Conservation (phyloP, 495 filamentous ascomycete species). For the Podospora pseudopauciseta region DNA sequence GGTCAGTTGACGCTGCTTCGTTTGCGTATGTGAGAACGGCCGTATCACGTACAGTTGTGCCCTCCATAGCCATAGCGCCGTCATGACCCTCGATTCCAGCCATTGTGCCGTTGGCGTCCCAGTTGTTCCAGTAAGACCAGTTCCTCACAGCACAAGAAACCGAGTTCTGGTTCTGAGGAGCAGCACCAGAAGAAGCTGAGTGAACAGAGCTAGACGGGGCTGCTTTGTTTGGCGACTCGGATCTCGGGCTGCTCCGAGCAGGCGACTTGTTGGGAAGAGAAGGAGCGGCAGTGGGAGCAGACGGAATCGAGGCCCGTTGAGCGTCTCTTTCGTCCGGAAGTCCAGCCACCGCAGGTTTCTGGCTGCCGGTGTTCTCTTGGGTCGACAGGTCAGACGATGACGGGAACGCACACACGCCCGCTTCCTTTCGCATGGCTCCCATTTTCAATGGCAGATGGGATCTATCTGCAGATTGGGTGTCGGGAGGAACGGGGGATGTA, state of each 20-base stretch:
- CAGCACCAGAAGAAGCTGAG: background rate
- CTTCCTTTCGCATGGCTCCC: background rate
- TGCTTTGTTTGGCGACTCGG: background rate
- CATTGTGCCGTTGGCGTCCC: background rate
- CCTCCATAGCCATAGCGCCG: background rate
- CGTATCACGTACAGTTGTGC: background rate
- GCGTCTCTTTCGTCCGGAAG: background rate
- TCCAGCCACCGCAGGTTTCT: background rate
- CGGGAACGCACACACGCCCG: background rate
- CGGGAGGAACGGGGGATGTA: background rate
- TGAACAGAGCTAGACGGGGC: background rate
- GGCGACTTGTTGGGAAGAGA: background rate
- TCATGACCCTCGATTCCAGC: background rate
- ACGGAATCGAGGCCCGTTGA: background rate
- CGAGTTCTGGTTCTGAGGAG: background rate
- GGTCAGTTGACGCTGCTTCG: background rate
- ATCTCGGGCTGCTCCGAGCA: background rate
- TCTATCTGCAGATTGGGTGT: background rate
- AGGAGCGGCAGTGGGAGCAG: background rate
- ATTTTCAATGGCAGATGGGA: background rate
- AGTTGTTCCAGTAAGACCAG: background rate
- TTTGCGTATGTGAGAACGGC: background rate
- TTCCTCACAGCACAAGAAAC: background rate
- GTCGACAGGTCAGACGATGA: background rate
- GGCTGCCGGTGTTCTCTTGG: background rate